phyloP scores from a whole-genome alignment of 2,329 filamentous ascomycete genomes.

The Colletotrichum limetticola region DNA sequence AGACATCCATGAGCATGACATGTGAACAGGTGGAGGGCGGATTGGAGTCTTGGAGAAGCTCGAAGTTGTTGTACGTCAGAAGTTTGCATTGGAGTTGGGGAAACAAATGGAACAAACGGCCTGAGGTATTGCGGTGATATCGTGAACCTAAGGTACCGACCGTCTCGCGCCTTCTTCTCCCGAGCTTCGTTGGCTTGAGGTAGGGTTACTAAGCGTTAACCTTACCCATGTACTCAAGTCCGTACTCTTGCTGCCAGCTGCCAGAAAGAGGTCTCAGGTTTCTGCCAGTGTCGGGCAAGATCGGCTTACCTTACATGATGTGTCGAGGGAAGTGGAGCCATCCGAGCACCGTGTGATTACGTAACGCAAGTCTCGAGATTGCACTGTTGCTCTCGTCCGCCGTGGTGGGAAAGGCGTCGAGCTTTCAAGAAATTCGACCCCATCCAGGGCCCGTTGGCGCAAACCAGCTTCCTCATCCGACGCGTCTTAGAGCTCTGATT shows the following conservation, averaged over 20 bases:
- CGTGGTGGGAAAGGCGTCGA: background rate
- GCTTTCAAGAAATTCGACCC: background rate
- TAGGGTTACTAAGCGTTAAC: background rate
- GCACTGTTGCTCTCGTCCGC: slow-evolving; percentile 16
- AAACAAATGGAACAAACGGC: background rate
- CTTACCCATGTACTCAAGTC: too few species aligned
- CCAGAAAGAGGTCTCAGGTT: background rate
- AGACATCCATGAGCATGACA: background rate
- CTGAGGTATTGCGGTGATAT: background rate
- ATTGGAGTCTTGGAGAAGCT: background rate
- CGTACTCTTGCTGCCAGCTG: background rate
- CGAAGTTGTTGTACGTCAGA: background rate
- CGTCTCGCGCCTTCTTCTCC: background rate
- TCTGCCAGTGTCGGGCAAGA: background rate
- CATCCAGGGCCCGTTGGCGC: background rate
- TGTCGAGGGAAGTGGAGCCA: too few species aligned
- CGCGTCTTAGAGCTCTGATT: slow-evolving; percentile 14
- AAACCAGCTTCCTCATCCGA: slow-evolving; percentile 32
- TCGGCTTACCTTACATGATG: background rate
- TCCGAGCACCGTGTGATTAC: background rate
- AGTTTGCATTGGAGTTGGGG: background rate
- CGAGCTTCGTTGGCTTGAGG: background rate
- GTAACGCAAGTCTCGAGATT: background rate
- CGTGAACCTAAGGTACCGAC: background rate
- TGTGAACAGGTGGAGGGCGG: slow-evolving; percentile 1